Evolutionary conservation across 1,139 yeast genomes (phyloP).

Genomic region (Suhomyces guaymorum): DNA sequence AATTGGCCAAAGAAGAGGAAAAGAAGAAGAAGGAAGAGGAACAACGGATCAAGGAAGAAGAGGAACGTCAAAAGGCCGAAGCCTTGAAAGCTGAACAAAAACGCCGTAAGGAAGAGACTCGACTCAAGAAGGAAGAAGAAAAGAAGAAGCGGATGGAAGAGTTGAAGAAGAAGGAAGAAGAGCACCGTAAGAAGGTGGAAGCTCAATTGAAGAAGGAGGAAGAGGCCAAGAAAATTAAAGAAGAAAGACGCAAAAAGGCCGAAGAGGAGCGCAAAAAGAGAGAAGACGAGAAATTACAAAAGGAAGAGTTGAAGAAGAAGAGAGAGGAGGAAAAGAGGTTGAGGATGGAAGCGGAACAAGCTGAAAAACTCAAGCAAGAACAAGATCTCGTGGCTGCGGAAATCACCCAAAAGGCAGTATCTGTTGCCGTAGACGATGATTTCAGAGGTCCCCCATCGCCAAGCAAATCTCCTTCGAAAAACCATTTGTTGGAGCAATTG

Average conservation of each 20-base stretch:
- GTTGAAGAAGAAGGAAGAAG: slow-evolving; percentile 48
- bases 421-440: slow-evolving; percentile 6
- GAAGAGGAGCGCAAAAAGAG: slow-evolving; percentile 43
- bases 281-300: slow-evolving; percentile 49
- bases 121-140: slow-evolving; percentile 54
- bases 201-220: slow-evolving; percentile 56
- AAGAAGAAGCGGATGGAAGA: slow-evolving; percentile 48
- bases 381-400: slow-evolving; percentile 11
- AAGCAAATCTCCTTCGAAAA: slow-evolving; percentile 21
- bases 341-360: slow-evolving; percentile 21
- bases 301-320: slow-evolving; percentile 42
- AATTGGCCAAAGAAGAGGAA: slow-evolving; percentile 77
- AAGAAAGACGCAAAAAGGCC: slow-evolving; percentile 49
- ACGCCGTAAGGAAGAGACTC: slow-evolving; percentile 50
- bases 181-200: slow-evolving; percentile 39
- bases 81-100: slow-evolving; percentile 45
- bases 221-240: slow-evolving; percentile 37
- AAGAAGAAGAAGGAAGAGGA: slow-evolving; percentile 61
- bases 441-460: slow-evolving; percentile 1
- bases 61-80: slow-evolving; percentile 35
- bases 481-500: slow-evolving; percentile 36
- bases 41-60: slow-evolving; percentile 37
- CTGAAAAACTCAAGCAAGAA: slow-evolving; percentile 28
- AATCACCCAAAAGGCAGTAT: slow-evolving; percentile 9
- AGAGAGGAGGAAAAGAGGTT: slow-evolving; percentile 34